Percentiles rank a stretch among this genome's conserved stretches.
Conservation (phyloP, 352 stramenopile genomes). For the Thraustochytrium striatum region DNA sequence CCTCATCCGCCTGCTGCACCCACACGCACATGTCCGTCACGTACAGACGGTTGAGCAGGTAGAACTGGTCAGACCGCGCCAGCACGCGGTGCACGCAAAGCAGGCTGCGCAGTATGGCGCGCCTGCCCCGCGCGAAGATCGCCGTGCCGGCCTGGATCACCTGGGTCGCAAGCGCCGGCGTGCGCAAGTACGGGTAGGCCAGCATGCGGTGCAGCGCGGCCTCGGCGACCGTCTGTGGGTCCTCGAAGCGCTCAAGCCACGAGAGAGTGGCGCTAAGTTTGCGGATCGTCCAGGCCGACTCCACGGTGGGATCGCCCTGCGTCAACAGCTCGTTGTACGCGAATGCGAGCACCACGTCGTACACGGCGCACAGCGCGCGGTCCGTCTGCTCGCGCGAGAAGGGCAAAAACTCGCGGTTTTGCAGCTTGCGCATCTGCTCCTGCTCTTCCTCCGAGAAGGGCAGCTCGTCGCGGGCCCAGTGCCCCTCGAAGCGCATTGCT, state of each 20-base stretch:
- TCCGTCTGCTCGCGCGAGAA: conserved; percentile 62
- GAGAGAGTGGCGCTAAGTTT: conserved; percentile 86
- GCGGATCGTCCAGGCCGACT: conserved; percentile 93
- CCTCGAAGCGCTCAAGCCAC: conserved; percentile 62
- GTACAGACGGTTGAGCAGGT: conserved; percentile 35
- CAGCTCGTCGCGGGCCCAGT: conserved; percentile 66
- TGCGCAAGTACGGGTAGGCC: conserved; percentile 24
- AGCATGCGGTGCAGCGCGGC: background rate
- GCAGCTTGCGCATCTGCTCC: conserved; percentile 68
- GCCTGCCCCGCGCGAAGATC: background rate
- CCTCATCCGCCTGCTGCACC: conserved; percentile 25
- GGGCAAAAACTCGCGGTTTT: conserved; percentile 71
- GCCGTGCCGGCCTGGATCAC: background rate
- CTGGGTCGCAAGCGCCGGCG: background rate
- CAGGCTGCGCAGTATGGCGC: background rate
- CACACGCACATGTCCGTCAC: conserved; percentile 36
- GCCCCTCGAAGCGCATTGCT: conserved; percentile 78
- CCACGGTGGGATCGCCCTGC: conserved; percentile 86
- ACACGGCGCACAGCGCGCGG: conserved; percentile 54
- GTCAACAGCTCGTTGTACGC: conserved; percentile 91
- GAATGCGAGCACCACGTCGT: conserved; percentile 81
- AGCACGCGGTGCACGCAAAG: conserved; percentile 25
- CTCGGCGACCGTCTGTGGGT: background rate
- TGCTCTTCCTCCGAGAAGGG: conserved; percentile 58
- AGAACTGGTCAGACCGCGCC: conserved; percentile 32